Conservation (phyloP, 305 asterid species). For the Nicotiana rustica region DNA sequence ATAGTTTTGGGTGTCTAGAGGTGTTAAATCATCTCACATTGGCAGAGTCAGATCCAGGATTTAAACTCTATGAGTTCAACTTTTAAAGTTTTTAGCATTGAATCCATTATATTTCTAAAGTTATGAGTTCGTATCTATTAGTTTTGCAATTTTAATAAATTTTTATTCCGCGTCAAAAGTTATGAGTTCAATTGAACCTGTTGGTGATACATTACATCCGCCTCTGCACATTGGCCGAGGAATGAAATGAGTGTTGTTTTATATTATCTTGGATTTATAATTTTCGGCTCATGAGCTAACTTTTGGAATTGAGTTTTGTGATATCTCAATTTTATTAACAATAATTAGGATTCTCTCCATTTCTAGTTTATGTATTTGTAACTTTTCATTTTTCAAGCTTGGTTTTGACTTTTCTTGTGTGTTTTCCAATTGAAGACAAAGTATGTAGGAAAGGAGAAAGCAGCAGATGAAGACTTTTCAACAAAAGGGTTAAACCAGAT, state of each 20-base stretch:
- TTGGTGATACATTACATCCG: neutral
- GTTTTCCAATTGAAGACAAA: constrained; percentile 53
- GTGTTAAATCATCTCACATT: too few relatives aligned
- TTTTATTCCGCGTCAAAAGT: accelerated
- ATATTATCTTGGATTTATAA: neutral
- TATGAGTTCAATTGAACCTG: neutral
- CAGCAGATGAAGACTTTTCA: constrained; percentile 36
- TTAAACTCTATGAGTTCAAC: neutral
- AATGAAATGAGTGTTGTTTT: neutral
- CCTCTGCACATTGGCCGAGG: neutral
- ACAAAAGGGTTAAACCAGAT: constrained; percentile 65
- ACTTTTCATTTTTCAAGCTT: neutral
- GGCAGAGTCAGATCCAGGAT: neutral
- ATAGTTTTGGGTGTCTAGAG: too few relatives aligned
- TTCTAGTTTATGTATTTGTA: neutral
- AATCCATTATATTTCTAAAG: neutral
- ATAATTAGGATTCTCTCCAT: neutral
- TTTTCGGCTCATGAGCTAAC: neutral
- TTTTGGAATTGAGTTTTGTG: neutral
- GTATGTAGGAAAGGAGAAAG: constrained; percentile 66
- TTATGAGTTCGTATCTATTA: neutral
- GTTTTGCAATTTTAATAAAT: neutral
- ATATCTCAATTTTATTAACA: too few relatives aligned
- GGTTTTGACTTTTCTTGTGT: constrained; percentile 13
- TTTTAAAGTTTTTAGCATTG: neutral